Conservation (phyloP, 2,329 filamentous ascomycete genomes). For the Ophiostoma australiae region DNA sequence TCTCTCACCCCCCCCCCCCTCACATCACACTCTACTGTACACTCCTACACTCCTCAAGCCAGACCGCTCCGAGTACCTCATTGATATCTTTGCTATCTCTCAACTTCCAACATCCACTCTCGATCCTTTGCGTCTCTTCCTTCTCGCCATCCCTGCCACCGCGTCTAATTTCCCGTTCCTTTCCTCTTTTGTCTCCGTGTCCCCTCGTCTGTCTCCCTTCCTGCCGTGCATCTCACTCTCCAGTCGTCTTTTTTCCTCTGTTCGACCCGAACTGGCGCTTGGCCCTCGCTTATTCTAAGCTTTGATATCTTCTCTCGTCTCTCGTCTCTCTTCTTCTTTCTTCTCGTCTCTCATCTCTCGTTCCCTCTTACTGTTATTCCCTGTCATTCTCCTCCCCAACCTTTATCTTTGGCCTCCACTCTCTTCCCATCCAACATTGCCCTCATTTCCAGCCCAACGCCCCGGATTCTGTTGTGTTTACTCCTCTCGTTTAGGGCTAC, state of each 20-base stretch:
- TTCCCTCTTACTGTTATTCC: neutral
- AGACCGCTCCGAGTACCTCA: neutral
- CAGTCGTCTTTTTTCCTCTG: neutral
- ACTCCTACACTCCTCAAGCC: neutral
- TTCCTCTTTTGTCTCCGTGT: conserved; percentile 1
- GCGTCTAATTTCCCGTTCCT: conserved; percentile 11
- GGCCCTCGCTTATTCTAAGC: conserved; percentile 1
- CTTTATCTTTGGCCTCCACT: neutral
- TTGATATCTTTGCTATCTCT: neutral
- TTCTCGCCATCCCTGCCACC: neutral
- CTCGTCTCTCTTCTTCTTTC: neutral
- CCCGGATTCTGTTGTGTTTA: neutral
- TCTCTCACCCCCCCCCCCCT: neutral
- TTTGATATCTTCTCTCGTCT: neutral
- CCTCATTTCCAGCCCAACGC: conserved; percentile 1
- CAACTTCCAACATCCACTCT: neutral
- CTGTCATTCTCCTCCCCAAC: neutral
- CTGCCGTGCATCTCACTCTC: neutral
- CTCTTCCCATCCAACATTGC: neutral
- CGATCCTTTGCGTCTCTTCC: conserved; percentile 25
- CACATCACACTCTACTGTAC: neutral
- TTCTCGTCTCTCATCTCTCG: neutral
- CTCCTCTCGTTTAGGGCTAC: neutral
- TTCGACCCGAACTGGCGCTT: neutral
- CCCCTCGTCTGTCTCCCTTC: neutral